Base-by-base conservation (phyloP, 208 protist species). In the Vickermania ingenoplastis region DNA sequence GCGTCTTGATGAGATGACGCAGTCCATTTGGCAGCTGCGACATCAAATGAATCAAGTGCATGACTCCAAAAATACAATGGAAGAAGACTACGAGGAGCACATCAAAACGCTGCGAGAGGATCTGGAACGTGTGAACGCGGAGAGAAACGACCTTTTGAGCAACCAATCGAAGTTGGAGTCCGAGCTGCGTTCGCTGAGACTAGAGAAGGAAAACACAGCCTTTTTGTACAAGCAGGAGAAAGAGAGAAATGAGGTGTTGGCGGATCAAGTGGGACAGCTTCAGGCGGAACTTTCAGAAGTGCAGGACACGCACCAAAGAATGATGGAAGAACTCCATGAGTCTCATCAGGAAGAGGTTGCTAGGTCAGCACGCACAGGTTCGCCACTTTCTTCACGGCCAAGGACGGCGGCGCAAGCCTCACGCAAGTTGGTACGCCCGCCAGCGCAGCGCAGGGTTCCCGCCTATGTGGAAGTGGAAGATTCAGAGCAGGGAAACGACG, bases 201-300 rank as follows among this genome's bases (percentile, higher is more conserved):
- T 89, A 2, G 85, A 83, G 17, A 87, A 87, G 53, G 84, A 91
- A 11, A 77, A 81, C 41, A 61, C 62, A 2, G 74, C 77, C 62
- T 79, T 70, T 61, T 62, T 69, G 21, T 58, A 79, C 56, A 69
- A 77, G n/a, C 72, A 80, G 53, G 77, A 82, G 36, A 67, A 79
- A 30, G 75, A 86, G 50, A 75, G 73, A 50, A 83, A 62, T 51
- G 57, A 55, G 3, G 27, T 67, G 31, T 59, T 92, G 23, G 64
- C 79, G 30, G 63, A 74, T 7, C 66, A 68, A 49, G 70, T 92
- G 3, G 23, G 28, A 1, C 48, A 49, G 7, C 67, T 92, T 21
- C 71, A 87, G 63, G 64, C 49, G 14, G 77, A 87, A 36, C 67
- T 75, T 41, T 26, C 51, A n/a, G 14, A 61, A 29, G 23, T 26